Evolutionary conservation across 2,329 filamentous ascomycete species (phyloP).

Genomic region (Anthostomella pinea): DNA sequence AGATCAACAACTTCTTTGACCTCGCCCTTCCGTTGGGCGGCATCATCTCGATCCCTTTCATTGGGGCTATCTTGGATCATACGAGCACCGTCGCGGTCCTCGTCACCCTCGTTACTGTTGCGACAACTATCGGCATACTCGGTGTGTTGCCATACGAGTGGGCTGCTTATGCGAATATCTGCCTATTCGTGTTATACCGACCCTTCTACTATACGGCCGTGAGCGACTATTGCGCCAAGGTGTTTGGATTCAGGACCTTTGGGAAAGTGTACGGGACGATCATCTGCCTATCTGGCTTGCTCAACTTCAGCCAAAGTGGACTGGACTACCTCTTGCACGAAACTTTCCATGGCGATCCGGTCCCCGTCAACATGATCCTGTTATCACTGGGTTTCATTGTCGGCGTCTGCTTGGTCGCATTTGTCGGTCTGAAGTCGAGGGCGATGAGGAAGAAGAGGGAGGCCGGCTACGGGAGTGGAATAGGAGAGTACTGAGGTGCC

Average conservation of each 20-base stretch:
- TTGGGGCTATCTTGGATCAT: constrained; percentile 75
- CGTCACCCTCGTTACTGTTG: constrained; percentile 63
- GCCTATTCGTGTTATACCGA: constrained; percentile 78
- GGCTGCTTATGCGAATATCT: constrained; percentile 73
- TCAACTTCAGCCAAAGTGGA: constrained; percentile 80
- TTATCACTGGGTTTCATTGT: constrained; percentile 59
- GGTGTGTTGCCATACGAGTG: constrained; percentile 67
- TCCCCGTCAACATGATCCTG: constrained; percentile 73
- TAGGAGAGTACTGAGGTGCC: constrained; percentile 15
- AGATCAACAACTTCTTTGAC: constrained; percentile 83
- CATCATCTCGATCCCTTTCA: constrained; percentile 81
- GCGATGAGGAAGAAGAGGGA: constrained; percentile 22
- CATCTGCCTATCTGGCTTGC: constrained; percentile 78
- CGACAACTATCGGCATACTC: constrained; percentile 72
- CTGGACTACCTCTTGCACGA: constrained; percentile 76
- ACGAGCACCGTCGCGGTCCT: constrained; percentile 72
- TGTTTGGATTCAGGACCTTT: constrained; percentile 89
- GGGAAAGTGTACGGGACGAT: constrained; percentile 92
- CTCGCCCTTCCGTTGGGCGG: constrained; percentile 80
- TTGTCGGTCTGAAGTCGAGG: constrained; percentile 50
- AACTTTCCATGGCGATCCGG: constrained; percentile 67
- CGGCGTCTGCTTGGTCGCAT: constrained; percentile 64
- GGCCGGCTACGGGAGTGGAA: constrained; percentile 8
- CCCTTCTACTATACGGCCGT: constrained; percentile 91
- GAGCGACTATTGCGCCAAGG: constrained; percentile 85